phyloP scores from a whole-genome alignment of 2,329 filamentous ascomycete genomes.

The Colletotrichum paranaense region DNA sequence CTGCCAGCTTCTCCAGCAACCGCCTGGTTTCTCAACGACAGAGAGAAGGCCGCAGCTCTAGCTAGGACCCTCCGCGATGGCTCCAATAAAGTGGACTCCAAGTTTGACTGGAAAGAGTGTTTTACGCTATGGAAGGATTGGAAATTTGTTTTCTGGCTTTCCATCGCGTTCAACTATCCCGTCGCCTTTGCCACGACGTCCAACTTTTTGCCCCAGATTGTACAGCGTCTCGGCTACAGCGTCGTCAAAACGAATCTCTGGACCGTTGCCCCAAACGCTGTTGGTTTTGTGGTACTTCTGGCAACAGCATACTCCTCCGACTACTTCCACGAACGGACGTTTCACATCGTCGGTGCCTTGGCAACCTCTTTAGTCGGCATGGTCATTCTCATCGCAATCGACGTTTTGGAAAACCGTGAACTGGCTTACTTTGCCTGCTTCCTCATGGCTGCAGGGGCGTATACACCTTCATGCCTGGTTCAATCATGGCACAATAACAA shows the following conservation, averaged over 20 bases:
- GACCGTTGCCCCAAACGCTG: constrained; percentile 45
- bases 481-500: constrained; percentile 62
- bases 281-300: constrained; percentile 58
- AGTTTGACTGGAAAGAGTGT: background rate
- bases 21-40: constrained; percentile 55
- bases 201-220: background rate
- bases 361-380: constrained; percentile 53
- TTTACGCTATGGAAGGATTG: background rate
- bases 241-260: background rate
- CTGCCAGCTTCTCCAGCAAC: constrained; percentile 55
- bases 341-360: constrained; percentile 56
- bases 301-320: constrained; percentile 56
- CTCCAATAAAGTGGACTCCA: background rate
- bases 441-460: constrained; percentile 58
- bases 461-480: constrained; percentile 60
- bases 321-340: constrained; percentile 56
- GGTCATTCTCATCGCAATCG: constrained; percentile 55
- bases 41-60: constrained; percentile 53
- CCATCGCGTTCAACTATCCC: background rate
- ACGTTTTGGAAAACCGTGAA: constrained; percentile 45
- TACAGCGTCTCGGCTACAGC: background rate
- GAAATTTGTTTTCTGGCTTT: background rate
- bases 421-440: constrained; percentile 64
- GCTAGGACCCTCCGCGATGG: constrained; percentile 57
- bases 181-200: background rate